Conservation (phyloP, 108 stramenopile genomes). For the Epipyxis sp. region DNA sequence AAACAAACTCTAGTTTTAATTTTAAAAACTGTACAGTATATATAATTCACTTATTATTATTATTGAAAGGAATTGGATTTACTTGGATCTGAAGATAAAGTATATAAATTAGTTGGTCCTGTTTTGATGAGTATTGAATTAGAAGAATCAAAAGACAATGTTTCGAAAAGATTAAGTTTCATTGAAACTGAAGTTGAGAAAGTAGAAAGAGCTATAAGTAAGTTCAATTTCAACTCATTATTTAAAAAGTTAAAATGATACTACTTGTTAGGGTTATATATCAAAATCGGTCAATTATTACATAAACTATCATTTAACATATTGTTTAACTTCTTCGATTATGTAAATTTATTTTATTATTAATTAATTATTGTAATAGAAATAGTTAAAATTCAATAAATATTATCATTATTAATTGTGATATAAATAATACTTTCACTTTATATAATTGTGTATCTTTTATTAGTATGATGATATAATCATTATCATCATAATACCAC, state of each 20-base stretch:
- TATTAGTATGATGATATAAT: no score
- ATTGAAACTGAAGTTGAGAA: conserved; percentile 48
- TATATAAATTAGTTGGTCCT: conserved; percentile 86
- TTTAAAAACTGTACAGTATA: background rate
- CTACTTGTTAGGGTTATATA: background rate
- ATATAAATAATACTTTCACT: no score
- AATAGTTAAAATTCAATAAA: no score
- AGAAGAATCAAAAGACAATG: conserved; percentile 79
- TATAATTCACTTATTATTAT: background rate
- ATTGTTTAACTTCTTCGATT: no score
- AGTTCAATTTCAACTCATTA: no score
- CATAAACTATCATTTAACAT: no score
- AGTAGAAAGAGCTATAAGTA: background rate
- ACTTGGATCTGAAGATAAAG: conserved; percentile 41
- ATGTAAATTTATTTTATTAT: no score
- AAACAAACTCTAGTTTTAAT: background rate
- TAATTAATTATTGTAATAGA: no score
- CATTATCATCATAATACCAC: no score
- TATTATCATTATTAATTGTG: no score
- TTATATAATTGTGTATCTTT: no score
- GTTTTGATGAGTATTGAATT: conserved; percentile 77
- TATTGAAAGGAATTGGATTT: conserved; percentile 28
- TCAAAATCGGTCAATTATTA: background rate
- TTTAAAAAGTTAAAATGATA: no score
- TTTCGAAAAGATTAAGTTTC: conserved; percentile 76